These are phyloP conservation scores for Phialophora expanda DNA, from an alignment of 2,329 filamentous ascomycete species.

Conservation along the genomic window DNA sequence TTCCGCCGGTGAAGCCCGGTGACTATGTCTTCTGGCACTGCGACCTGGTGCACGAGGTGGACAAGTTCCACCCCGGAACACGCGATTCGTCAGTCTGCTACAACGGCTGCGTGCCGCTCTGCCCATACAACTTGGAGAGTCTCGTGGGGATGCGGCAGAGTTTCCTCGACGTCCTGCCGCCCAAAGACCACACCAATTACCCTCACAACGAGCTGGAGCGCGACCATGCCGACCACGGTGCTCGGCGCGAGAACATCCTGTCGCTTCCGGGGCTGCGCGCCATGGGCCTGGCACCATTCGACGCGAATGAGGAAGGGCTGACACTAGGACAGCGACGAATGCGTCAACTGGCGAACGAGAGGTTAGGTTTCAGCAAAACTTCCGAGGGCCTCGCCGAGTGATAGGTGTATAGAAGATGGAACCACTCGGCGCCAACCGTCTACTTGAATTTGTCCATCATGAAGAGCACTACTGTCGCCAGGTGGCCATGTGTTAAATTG, in stretches of 20 bases:
- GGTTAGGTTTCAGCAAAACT: conserved; percentile 17
- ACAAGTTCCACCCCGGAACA: conserved; percentile 36
- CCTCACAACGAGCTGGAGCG: conserved; percentile 21
- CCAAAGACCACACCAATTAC: conserved; percentile 30
- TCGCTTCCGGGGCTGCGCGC: conserved; percentile 31
- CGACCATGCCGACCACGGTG: conserved; percentile 34
- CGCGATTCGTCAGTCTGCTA: conserved; percentile 40
- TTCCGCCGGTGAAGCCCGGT: conserved; percentile 37
- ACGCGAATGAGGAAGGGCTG: conserved; percentile 35
- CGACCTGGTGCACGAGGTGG: conserved; percentile 40
- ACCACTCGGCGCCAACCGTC: too few species aligned
- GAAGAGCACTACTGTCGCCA: too few species aligned
- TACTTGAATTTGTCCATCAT: too few species aligned
- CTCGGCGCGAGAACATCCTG: conserved; percentile 33
- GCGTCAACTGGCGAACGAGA: conserved; percentile 32
- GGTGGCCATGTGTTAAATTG: too few species aligned
- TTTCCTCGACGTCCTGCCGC: conserved; percentile 29
- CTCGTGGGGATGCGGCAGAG: conserved; percentile 29
- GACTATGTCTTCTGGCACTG: conserved; percentile 42
- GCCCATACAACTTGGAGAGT: conserved; percentile 36
- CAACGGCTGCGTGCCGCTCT: conserved; percentile 37
- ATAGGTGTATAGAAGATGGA: conserved; percentile 7
- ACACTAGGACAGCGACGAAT: conserved; percentile 34
- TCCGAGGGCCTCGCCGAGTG: conserved; percentile 1
- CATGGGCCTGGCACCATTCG: conserved; percentile 35